Base-by-base conservation (phyloP, 306 rosid genomes). In the Glycine tomentella region DNA sequence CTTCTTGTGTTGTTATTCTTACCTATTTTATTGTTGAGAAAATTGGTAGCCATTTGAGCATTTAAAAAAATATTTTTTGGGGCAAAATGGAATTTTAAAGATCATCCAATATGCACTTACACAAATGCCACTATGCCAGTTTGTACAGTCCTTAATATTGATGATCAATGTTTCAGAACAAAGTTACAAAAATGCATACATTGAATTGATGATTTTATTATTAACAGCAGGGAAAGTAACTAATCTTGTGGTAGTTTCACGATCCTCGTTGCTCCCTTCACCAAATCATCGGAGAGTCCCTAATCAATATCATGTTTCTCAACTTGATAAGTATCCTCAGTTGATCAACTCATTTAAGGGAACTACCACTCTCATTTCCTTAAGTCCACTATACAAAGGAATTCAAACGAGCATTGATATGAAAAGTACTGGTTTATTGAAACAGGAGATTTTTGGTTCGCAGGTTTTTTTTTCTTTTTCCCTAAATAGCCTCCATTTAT, bases 281-380 rank as follows among this genome's bases (percentile, higher is more conserved):
- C 72, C 92, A 69, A 86, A 82, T 36, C 79, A 50, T 5, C 81
- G 52, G 66, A 87, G 82, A 86, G 78, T 38, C 42, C 67, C 58
- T 4, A 81, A 84, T 73, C 56, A 75, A 31, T 82, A 86, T n/a
- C 16, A 4, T 40, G 81, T 90, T 79, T 89, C 92, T 69, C 49
- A 73, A n/a, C 90, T 93, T 12, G 86, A 89, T 6, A 93, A 91
- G 88, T 77, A 65, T 81, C 89, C 92, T 66, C 86, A 74, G 69
- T 76, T 12, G 17, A 52, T 51, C 15, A 49, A 81, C 85, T 79
- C 83, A 34, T 74, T 31, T 36, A 50, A 46, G 9, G 82, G 59
- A 75, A 77, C 81, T 1, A 57, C 81, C 53, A 74, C 84, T 74
- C 93, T 71, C 75, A 46, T 72, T 77, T 87, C 91, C 16, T 68